Evolutionary conservation across 1,284 basidiomycete genomes (phyloP).

Genomic region (Austroboletus niveus): DNA sequence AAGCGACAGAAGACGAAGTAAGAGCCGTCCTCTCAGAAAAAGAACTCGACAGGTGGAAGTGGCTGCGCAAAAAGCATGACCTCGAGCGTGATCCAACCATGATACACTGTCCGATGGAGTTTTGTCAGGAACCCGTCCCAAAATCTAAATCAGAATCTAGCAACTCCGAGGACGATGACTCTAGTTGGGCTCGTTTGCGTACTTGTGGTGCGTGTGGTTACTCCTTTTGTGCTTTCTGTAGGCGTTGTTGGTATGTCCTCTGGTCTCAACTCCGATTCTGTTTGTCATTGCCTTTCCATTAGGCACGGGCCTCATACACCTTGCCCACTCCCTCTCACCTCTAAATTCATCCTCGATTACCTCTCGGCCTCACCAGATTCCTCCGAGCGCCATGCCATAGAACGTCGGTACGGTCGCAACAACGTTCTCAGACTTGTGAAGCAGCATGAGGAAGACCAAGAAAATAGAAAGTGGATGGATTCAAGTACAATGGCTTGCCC

Average conservation of each 20-base stretch:
- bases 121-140: conserved; percentile 69
- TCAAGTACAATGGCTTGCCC: conserved; percentile 67
- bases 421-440: conserved; percentile 57
- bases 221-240: conserved; percentile 74
- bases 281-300: neutral
- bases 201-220: conserved; percentile 65
- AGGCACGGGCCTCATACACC: conserved; percentile 74
- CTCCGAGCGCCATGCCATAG: conserved; percentile 45
- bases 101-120: conserved; percentile 69
- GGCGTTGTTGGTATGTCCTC: conserved; percentile 59
- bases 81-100: conserved; percentile 75
- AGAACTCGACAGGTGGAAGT: conserved; percentile 66
- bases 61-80: conserved; percentile 66
- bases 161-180: conserved; percentile 44
- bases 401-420: conserved; percentile 58
- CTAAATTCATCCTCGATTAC: conserved; percentile 62
- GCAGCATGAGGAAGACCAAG: conserved; percentile 62
- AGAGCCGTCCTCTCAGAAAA: conserved; percentile 61
- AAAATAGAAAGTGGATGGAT: conserved; percentile 64
- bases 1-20: conserved; percentile 71
- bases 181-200: conserved; percentile 66
- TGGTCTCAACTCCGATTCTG: neutral
- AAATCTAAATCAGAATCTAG: conserved; percentile 40
- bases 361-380: conserved; percentile 52
- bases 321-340: conserved; percentile 63